These are phyloP conservation scores for Primulina huaijiensis DNA, from an alignment of 257 asterid genomes.

Conservation along the genomic window DNA sequence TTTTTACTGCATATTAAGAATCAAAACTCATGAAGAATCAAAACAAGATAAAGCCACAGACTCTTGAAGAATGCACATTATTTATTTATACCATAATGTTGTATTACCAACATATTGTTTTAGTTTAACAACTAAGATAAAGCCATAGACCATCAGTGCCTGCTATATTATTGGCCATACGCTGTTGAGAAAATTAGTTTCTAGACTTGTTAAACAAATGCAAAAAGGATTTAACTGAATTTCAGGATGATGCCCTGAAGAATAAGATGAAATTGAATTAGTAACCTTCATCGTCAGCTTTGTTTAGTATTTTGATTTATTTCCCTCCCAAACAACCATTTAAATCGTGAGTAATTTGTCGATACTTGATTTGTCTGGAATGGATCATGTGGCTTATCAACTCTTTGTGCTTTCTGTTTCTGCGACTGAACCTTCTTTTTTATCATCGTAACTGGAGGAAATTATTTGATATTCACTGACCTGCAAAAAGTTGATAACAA, in stretches of 20 bases:
- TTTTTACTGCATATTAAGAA: constrained; percentile 6
- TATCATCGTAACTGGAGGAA: constrained; percentile 21
- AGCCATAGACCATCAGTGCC: constrained; percentile 22
- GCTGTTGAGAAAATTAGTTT: constrained; percentile 19
- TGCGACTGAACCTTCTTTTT: not conserved
- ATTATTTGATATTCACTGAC: constrained; percentile 29
- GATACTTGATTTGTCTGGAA: constrained; percentile 1
- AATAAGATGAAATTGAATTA: constrained; percentile 17
- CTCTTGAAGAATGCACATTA: not conserved
- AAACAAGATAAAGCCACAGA: too few species aligned
- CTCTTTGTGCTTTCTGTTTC: constrained; percentile 20
- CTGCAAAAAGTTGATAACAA: constrained; percentile 29
- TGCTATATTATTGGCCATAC: constrained; percentile 20
- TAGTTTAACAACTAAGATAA: constrained; percentile 27
- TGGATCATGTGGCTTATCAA: constrained; percentile 23
- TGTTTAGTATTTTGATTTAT: not conserved
- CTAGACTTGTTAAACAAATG: constrained; percentile 21
- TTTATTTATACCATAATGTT: constrained; percentile 12
- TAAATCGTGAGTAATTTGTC: constrained; percentile 17
- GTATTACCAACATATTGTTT: constrained; percentile 14
- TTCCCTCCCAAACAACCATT: constrained; percentile 22
- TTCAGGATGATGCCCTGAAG: not conserved
- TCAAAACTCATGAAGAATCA: too few species aligned
- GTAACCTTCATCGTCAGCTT: not conserved
- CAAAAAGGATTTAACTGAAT: constrained; percentile 14